A percentile compares a stretch with the other conserved stretches of the same genome.
Evolutionary conservation across 768 basidiomycete species (phyloP).

Genomic region (Auriscalpium orientale): DNA sequence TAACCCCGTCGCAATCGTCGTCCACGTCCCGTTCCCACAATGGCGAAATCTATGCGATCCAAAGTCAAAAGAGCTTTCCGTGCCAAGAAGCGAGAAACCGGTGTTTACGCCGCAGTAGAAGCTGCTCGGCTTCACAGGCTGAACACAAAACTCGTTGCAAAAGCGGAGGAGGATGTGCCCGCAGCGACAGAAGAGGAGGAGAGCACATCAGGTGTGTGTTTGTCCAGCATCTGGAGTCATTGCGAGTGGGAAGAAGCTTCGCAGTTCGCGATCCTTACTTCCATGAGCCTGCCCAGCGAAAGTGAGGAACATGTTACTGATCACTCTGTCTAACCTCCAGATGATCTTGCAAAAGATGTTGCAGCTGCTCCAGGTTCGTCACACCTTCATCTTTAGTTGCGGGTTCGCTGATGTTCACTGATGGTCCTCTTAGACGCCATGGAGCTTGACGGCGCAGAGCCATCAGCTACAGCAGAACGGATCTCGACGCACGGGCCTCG

Average conservation of each 20-base stretch:
- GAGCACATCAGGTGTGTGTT: constrained; percentile 15
- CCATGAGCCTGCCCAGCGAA: constrained; percentile 29
- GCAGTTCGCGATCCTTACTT: constrained; percentile 9
- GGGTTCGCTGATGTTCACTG: background rate
- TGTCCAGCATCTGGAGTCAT: constrained; percentile 11
- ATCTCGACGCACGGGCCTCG: constrained; percentile 83
- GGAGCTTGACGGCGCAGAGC: constrained; percentile 38
- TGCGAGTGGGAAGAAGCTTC: constrained; percentile 50
- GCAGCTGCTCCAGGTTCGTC: background rate
- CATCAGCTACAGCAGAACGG: constrained; percentile 23
- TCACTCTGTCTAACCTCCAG: background rate
- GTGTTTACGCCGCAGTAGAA: constrained; percentile 70
- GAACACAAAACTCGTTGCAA: constrained; percentile 51
- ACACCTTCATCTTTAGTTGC: background rate
- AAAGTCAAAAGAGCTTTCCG: constrained; percentile 77
- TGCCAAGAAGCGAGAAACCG: constrained; percentile 63
- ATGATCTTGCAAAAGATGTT: background rate
- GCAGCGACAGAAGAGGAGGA: constrained; percentile 17
- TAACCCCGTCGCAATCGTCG: too few relatives aligned
- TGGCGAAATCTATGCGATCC: constrained; percentile 82
- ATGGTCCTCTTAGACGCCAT: constrained; percentile 35
- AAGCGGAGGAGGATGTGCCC: constrained; percentile 7
- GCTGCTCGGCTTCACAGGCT: constrained; percentile 73
- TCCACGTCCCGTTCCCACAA: constrained; percentile 17
- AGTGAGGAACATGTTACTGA: constrained; percentile 2